Evolutionary conservation across 2,329 filamentous ascomycete genomes (phyloP).

Genomic region (Orbilia blumenaviensis): DNA sequence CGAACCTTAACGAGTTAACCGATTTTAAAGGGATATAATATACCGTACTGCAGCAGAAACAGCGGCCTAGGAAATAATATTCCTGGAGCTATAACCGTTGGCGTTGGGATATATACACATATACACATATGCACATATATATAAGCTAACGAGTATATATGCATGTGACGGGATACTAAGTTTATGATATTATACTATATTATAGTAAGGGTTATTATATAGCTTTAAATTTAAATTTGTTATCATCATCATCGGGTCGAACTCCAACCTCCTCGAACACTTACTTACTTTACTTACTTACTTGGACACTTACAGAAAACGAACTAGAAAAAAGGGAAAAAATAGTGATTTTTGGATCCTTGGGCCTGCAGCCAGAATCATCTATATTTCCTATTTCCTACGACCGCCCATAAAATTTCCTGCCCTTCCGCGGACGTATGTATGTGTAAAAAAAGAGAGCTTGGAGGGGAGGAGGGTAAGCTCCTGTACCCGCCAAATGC

Average conservation of each 20-base stretch:
- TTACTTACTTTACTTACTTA: too few relatives aligned
- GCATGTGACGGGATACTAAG: not conserved
- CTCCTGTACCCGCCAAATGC: not conserved
- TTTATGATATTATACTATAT: too few relatives aligned
- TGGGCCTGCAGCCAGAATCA: not conserved
- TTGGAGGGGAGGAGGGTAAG: too few relatives aligned
- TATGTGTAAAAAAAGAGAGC: not conserved
- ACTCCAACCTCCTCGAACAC: too few relatives aligned
- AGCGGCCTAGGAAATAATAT: not conserved
- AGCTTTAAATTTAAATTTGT: too few relatives aligned
- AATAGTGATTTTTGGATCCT: not conserved
- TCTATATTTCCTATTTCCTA: constrained; percentile 1
- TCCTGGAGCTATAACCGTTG: not conserved
- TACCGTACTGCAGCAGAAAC: not conserved
- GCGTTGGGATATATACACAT: too few relatives aligned
- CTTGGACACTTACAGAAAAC: too few relatives aligned
- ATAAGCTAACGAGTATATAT: too few relatives aligned
- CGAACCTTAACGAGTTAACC: constrained; percentile 5
- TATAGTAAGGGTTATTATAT: too few relatives aligned
- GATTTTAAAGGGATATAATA: not conserved
- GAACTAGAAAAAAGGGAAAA: too few relatives aligned
- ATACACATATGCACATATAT: too few relatives aligned
- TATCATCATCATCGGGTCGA: too few relatives aligned
- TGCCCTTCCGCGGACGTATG: not conserved
- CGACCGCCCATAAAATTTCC: not conserved